Percentiles rank a stretch among this genome's conserved stretches.
Evolutionary conservation across 345 rosid species (phyloP).

Genomic region (Dipteronia dyeriana): DNA sequence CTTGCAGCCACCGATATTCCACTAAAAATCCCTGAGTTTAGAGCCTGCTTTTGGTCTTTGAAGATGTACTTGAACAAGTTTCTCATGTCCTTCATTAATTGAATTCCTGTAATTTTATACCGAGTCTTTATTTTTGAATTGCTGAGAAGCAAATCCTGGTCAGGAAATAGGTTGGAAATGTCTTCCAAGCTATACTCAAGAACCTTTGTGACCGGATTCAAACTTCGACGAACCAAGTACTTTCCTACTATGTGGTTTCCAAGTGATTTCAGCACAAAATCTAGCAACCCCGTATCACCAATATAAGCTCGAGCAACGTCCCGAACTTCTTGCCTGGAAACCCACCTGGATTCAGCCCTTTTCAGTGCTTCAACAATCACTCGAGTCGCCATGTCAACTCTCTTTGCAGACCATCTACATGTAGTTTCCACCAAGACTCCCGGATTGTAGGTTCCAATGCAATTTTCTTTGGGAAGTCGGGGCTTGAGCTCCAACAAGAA

Average conservation of each 20-base stretch:
- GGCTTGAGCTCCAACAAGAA: conserved; percentile 71
- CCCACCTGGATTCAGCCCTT: conserved; percentile 64
- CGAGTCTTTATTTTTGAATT: conserved; percentile 43
- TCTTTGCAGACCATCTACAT: conserved; percentile 86
- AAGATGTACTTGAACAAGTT: conserved; percentile 53
- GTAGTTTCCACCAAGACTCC: conserved; percentile 46
- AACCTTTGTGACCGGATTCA: conserved; percentile 92
- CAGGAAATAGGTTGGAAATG: conserved; percentile 48
- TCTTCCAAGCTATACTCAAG: conserved; percentile 86
- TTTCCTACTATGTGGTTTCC: conserved; percentile 91
- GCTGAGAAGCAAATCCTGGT: conserved; percentile 38
- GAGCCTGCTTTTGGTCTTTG: conserved; percentile 49
- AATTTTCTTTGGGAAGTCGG: conserved; percentile 56
- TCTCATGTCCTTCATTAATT: conserved; percentile 64
- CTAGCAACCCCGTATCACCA: conserved; percentile 90
- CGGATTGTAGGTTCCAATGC: conserved; percentile 33
- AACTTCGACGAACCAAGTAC: conserved; percentile 78
- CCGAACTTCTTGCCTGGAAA: conserved; percentile 91
- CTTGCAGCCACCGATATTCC: conserved; percentile 62
- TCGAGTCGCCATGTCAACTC: conserved; percentile 83
- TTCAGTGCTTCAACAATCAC: conserved; percentile 78
- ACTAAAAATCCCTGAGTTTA: conserved; percentile 35
- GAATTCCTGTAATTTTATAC: conserved; percentile 58
- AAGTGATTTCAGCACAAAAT: conserved; percentile 83
- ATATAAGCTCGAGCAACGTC: conserved; percentile 86